Evolutionary conservation across 352 stramenopile genomes (phyloP), one percentile per base, ranked within the genome.

Genomic region (Phytophthora brassicae): DNA sequence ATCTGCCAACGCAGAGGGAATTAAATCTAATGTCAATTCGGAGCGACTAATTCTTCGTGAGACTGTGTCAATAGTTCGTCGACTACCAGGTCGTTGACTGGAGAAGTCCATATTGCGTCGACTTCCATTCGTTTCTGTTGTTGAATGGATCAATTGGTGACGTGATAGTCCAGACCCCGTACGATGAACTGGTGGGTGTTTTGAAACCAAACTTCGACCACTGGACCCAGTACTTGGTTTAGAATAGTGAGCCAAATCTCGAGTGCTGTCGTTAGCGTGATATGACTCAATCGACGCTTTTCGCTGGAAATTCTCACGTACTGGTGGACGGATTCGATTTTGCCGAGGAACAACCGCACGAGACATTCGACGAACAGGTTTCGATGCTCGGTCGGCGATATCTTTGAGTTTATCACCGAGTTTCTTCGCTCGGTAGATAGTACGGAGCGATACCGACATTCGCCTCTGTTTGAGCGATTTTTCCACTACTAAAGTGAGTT

Each of bases 321-420:
- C n/a, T 29, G 54, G 66, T 17, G 60, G 66, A 33, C 50, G 66
- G 20, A 70, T 52, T 3, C 66, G 55, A 16, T 19, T 43, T 59
- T 56, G 66, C 22, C 55, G 53, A 9, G 55, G 28, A 13, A 36
- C 29, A 17, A 74, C 42, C 8, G 19, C 60, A 22, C 60, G 60
- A 5, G 66, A 74, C 8, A 70, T 46, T 8, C 66, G 60, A 19
- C 55, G 66, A 12, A 70, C 66, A 12, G 66, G 66, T 20, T 67
- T 66, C 20, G 77, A 70, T 0, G 80, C 79, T 1, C 81, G 77
- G 16, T 93, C 84, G 0, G 83, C 80, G 17, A 91, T 91, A n/a
- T 87, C 82, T 64, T 93, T 90, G 38, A 92, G 77, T 64, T 90
- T 90, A 51, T 91, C 80, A 5, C 81, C 84, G 2, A 91, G 69